Evolutionary conservation across 176 grass and related monocot species (phyloP), one percentile per base, ranked within the genome.

Genomic region (maize (Zea mays)): DNA sequence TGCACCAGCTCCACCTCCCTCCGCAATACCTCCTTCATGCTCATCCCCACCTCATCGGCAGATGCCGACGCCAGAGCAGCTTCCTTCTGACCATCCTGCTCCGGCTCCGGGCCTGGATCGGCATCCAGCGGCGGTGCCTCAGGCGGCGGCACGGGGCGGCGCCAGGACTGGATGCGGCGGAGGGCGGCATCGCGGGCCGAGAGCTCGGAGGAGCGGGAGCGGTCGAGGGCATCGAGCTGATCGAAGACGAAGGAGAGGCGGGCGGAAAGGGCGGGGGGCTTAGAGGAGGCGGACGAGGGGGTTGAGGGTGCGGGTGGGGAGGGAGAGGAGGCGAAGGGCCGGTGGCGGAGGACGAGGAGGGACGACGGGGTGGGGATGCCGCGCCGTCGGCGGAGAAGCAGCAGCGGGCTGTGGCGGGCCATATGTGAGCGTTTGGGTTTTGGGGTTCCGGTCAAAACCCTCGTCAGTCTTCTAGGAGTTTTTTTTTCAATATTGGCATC

Each of bases 211-310:
- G 87, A 85, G 80, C 88, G 79, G 83, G 79, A 69, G 65, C 91
- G 87, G 51, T 85, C 82, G 36, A 97, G 85, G 45, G 89, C 69
- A 41, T 94, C 89, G 79, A 97, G 91, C 83, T 97, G 94, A 85
- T 97, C 91, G 77, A 97, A 93, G 8, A 97, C 89, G 85, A 94
- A 97, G 68, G 91, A 88, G 72, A 97, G 94, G 84, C 94, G 94
- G 14, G 91, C 83, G 46, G 94, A 97, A 50, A 97, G 94, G 60
- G 94, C 84, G 2, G 94, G 81, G 5, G 91, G 84, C 57, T 82
- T 93, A 47, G 84, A 79, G 71, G 88, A 61, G n/a, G 82, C 35
- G 5, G 69, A 44, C 36, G 86, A 55, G 27, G 81, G 76, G 33
- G 61, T 66, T 14, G 80, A 47, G 43, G 72, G 62, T 16, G 48